A percentile compares a stretch with the other conserved stretches of the same genome.
These are phyloP conservation scores for Sinapis alba DNA, from an alignment of 441 rosid species.

Conservation along the genomic window DNA sequence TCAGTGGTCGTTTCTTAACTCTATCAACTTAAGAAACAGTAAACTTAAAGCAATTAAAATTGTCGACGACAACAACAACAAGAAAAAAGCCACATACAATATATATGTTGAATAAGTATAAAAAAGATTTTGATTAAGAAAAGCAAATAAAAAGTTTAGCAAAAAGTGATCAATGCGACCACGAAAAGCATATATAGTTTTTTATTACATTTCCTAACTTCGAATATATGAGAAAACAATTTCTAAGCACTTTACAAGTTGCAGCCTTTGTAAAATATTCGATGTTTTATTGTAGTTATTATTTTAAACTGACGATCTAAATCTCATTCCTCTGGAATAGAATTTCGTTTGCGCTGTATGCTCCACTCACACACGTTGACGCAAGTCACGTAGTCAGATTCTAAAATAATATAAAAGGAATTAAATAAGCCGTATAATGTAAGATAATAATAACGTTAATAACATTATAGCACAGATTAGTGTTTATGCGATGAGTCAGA, in stretches of 20 bases:
- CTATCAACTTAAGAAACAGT: background rate
- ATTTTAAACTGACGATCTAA: slow-evolving; percentile 29
- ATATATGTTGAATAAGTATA: background rate
- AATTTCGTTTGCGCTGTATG: slow-evolving; percentile 24
- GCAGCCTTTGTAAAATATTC: slow-evolving; percentile 38
- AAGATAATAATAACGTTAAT: background rate
- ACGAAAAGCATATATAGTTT: slow-evolving; percentile 35
- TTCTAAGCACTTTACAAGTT: slow-evolving; percentile 36
- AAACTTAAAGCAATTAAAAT: slow-evolving; percentile 3
- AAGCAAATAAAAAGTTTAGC: slow-evolving; percentile 23
- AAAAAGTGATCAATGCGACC: slow-evolving; percentile 38
- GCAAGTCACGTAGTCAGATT: slow-evolving; percentile 1
- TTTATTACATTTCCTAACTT: slow-evolving; percentile 16
- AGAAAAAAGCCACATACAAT: slow-evolving; percentile 8
- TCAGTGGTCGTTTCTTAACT: slow-evolving; percentile 23
- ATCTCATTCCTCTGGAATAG: slow-evolving; percentile 11
- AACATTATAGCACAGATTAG: background rate
- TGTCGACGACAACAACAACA: slow-evolving; percentile 3
- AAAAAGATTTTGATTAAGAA: slow-evolving; percentile 6
- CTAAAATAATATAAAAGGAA: background rate
- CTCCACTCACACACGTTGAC: slow-evolving; percentile 18
- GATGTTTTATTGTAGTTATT: background rate
- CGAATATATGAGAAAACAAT: background rate
- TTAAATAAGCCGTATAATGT: background rate
- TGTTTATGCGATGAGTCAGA: slow-evolving; percentile 32